Conservation (phyloP, 2,329 filamentous ascomycete genomes). For the Colletotrichum sp. region DNA sequence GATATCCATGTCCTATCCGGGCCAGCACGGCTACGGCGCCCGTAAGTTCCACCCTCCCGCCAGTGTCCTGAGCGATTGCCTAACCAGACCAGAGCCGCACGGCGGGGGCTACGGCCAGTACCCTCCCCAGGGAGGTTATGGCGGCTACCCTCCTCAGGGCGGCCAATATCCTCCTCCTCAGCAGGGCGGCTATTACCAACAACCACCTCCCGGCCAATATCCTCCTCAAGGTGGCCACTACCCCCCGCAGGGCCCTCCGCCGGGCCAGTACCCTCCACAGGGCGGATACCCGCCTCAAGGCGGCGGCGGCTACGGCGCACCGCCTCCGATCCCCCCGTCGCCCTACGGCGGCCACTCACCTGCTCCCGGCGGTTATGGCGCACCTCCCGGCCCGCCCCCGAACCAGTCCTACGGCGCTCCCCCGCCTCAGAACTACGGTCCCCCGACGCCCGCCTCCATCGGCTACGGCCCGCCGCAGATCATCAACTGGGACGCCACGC, state of each 20-base stretch:
- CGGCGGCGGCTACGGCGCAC: constrained; percentile 41
- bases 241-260: constrained; percentile 33
- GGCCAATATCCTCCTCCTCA: constrained; percentile 45
- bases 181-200: constrained; percentile 36
- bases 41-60: constrained; percentile 29
- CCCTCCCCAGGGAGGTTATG: constrained; percentile 28
- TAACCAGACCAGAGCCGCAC: constrained; percentile 6
- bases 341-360: constrained; percentile 33
- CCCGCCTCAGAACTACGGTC: constrained; percentile 37
- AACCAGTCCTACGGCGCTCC: constrained; percentile 42
- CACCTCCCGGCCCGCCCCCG: constrained; percentile 22
- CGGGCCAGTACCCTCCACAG: constrained; percentile 37
- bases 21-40: constrained; percentile 37
- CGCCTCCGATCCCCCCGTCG: constrained; percentile 31
- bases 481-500: constrained; percentile 71
- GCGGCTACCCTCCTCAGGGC: constrained; percentile 38
- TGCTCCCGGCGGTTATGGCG: constrained; percentile 28
- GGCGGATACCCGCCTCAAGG: constrained; percentile 39
- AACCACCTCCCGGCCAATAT: constrained; percentile 38
- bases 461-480: constrained; percentile 78
- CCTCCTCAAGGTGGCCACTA: constrained; percentile 41
- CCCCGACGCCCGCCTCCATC: constrained; percentile 64
- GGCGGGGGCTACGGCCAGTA: constrained; percentile 46
- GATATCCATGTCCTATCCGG: constrained; percentile 36
- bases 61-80: background rate